A percentile compares a stretch with the other conserved stretches of the same genome.
Evolutionary conservation across 108 stramenopile genomes (phyloP).

Genomic region (Stephanodiscus minutulus): DNA sequence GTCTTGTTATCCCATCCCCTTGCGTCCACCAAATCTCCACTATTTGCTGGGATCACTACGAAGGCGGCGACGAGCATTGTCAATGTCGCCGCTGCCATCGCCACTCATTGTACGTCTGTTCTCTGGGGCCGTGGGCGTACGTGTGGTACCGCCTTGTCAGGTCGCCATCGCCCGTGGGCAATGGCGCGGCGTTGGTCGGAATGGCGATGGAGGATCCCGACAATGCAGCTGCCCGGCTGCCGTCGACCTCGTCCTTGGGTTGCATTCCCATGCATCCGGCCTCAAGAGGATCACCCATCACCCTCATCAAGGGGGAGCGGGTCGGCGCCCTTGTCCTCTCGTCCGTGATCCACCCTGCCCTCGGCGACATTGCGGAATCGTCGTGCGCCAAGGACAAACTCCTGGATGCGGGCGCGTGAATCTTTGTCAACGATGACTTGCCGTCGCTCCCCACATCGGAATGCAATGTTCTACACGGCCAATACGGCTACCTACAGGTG

Average conservation of each 20-base stretch:
- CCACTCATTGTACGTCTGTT: too few species aligned
- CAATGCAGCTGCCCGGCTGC: neutral
- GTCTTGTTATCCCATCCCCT: conserved; percentile 34
- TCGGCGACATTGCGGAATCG: neutral
- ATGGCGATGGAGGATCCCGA: neutral
- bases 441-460: conserved; percentile 9
- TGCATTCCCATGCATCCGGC: neutral
- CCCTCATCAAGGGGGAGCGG: conserved; percentile 11
- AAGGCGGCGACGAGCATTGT: conserved; percentile 11
- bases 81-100: too few species aligned
- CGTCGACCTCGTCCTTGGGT: neutral
- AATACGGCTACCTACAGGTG: conserved; percentile 58
- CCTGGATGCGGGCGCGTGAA: conserved; percentile 1
- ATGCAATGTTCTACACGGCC: conserved; percentile 62
- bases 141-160: conserved; percentile 7
- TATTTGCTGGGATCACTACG: conserved; percentile 8
- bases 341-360: neutral
- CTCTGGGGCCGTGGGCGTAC: conserved; percentile 15
- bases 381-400: conserved; percentile 3
- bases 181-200: too few species aligned
- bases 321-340: conserved; percentile 8
- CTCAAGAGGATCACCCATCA: too few species aligned
- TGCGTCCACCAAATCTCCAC: conserved; percentile 16
- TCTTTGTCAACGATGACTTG: neutral
- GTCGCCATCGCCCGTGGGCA: neutral